A percentile compares a stretch with the other conserved stretches of the same genome.
Conservation (phyloP, 83 land plant genomes). For the Diphasiastrum complanatum region DNA sequence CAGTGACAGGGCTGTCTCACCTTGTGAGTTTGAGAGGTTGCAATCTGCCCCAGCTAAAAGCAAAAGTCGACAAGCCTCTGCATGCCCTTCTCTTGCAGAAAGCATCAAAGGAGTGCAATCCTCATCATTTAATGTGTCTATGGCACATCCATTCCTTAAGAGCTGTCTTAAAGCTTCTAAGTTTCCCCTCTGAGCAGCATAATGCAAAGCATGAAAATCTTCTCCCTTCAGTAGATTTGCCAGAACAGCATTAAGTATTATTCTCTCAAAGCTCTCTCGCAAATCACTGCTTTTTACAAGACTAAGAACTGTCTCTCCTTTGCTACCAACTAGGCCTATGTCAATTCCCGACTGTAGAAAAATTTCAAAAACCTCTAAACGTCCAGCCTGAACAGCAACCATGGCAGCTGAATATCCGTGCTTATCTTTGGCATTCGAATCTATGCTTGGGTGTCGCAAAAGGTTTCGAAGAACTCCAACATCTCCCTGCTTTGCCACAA, state of each 20-base stretch:
- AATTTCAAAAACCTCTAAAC: slow-evolving; percentile 48
- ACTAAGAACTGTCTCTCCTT: slow-evolving; percentile 50
- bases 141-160: slow-evolving; percentile 49
- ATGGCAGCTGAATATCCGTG: slow-evolving; percentile 66
- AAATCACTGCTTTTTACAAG: slow-evolving; percentile 29
- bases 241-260: slow-evolving; percentile 61
- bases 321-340: slow-evolving; percentile 42
- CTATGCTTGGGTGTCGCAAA: slow-evolving; percentile 23
- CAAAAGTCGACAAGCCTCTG: slow-evolving; percentile 44
- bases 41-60: slow-evolving; percentile 55
- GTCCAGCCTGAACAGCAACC: slow-evolving; percentile 63
- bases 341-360: slow-evolving; percentile 75
- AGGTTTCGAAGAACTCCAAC: slow-evolving; percentile 36
- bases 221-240: slow-evolving; percentile 41
- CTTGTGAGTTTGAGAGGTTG: slow-evolving; percentile 34
- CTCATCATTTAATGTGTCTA: slow-evolving; percentile 50
- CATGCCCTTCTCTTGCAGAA: slow-evolving; percentile 78
- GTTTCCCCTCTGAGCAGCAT: slow-evolving; percentile 66
- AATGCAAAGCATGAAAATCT: slow-evolving; percentile 66
- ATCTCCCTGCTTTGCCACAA: slow-evolving; percentile 57
- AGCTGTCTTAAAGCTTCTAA: slow-evolving; percentile 41
- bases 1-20: slow-evolving; percentile 71
- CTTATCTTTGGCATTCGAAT: slow-evolving; percentile 55
- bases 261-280: slow-evolving; percentile 51
- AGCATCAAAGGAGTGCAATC: slow-evolving; percentile 81